phyloP scores from a whole-genome alignment of 2,329 filamentous ascomycete genomes.

The Lasiodiplodia sp. region DNA sequence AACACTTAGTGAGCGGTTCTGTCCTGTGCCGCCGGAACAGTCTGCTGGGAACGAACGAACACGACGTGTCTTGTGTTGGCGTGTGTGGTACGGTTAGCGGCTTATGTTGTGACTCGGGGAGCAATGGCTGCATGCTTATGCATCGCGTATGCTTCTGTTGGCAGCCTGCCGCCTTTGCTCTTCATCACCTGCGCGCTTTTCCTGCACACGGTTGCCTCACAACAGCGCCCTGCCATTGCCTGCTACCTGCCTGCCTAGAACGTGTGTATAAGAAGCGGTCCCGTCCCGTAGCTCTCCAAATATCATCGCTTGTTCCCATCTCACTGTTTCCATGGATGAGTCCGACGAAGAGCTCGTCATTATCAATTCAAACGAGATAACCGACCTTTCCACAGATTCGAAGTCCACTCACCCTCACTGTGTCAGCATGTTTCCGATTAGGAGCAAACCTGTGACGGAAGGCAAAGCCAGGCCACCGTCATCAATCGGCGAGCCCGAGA shows the following conservation, averaged over 20 bases:
- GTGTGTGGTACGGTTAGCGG: not conserved
- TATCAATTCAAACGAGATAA: not conserved
- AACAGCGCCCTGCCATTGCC: accelerated
- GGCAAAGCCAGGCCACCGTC: not conserved
- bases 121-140: not conserved
- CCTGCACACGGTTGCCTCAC: no score
- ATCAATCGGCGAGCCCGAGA: not conserved
- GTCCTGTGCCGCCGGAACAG: not conserved
- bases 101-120: not conserved
- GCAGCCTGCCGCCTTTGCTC: no score
- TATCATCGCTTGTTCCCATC: not conserved
- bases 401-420: not conserved
- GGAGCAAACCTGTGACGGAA: not conserved
- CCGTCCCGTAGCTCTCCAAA: not conserved
- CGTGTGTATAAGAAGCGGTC: not conserved
- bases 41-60: not conserved
- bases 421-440: not conserved
- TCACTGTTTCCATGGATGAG: conserved; percentile 1
- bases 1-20: no score
- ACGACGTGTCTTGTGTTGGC: not conserved
- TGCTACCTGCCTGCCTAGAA: not conserved
- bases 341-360: not conserved
- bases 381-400: not conserved
- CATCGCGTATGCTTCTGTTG: no score
- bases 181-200: no score